Percentiles rank a stretch among this genome's conserved stretches.
phyloP scores from a whole-genome alignment of 768 basidiomycete genomes.

The Termitomyces eurrhizus region DNA sequence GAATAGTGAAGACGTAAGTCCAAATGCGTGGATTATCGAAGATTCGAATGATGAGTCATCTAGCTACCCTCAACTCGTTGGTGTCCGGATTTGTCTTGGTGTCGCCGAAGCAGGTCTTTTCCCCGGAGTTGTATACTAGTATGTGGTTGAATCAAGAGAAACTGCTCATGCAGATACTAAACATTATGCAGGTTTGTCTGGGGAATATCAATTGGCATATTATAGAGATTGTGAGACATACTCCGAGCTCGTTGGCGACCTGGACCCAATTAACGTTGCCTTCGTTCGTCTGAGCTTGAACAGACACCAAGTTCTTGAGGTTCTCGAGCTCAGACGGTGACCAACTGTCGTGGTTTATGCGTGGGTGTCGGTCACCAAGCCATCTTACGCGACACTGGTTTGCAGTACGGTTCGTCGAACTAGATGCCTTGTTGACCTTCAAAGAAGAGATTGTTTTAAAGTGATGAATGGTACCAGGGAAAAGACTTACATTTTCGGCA shows the following conservation, averaged over 20 bases:
- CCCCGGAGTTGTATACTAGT: slow-evolving; percentile 76
- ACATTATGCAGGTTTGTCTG: slow-evolving; percentile 48
- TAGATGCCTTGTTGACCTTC: slow-evolving; percentile 48
- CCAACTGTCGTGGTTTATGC: slow-evolving; percentile 58
- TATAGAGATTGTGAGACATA: slow-evolving; percentile 27
- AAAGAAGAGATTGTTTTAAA: background rate
- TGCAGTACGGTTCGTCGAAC: slow-evolving; percentile 44
- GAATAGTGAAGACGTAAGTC: slow-evolving; percentile 58
- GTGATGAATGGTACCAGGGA: background rate
- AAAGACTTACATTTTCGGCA: slow-evolving; percentile 38
- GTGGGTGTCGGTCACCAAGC: slow-evolving; percentile 64
- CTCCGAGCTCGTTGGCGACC: slow-evolving; percentile 56
- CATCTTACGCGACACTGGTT: slow-evolving; percentile 73
- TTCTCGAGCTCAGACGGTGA: slow-evolving; percentile 41
- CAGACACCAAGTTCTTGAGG: slow-evolving; percentile 43
- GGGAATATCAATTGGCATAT: slow-evolving; percentile 2
- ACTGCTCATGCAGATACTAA: background rate
- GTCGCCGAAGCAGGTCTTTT: slow-evolving; percentile 68
- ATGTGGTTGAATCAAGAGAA: slow-evolving; percentile 10
- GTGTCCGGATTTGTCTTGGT: slow-evolving; percentile 54
- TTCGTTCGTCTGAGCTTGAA: slow-evolving; percentile 21
- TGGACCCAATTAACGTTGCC: slow-evolving; percentile 58
- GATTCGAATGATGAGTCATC: background rate
- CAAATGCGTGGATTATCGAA: background rate
- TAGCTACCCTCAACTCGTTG: slow-evolving; percentile 62